Conservation (phyloP, 1,139 yeast species). For the Yarrowia galli region DNA sequence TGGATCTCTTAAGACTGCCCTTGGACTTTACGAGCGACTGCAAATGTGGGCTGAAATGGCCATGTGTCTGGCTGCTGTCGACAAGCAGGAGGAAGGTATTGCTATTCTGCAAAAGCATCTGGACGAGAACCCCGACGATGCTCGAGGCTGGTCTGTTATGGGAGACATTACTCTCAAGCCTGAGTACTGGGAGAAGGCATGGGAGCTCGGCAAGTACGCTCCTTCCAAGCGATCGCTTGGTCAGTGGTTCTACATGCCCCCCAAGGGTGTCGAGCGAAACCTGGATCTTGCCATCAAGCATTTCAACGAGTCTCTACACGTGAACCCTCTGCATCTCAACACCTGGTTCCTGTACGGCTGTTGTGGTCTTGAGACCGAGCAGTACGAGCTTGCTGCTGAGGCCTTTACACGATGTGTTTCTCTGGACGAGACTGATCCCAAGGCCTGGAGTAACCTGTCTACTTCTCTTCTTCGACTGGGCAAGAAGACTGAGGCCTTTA, state of each 20-base stretch:
- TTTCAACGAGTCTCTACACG: constrained; percentile 74
- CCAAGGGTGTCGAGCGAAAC: constrained; percentile 59
- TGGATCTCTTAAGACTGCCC: constrained; percentile 86
- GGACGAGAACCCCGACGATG: constrained; percentile 69
- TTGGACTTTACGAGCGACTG: constrained; percentile 85
- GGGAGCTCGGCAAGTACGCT: constrained; percentile 84
- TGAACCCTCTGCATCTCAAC: constrained; percentile 77
- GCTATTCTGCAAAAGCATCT: constrained; percentile 64
- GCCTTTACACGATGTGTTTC: constrained; percentile 93
- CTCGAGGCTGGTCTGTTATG: constrained; percentile 80
- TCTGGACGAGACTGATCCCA: constrained; percentile 79
- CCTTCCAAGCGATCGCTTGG: constrained; percentile 88
- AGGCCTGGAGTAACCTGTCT: constrained; percentile 95
- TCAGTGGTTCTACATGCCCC: constrained; percentile 72
- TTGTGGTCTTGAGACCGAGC: constrained; percentile 76
- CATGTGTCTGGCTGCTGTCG: constrained; percentile 86
- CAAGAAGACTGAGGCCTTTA: constrained; percentile 77
- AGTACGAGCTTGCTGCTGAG: constrained; percentile 83
- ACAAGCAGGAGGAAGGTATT: constrained; percentile 73
- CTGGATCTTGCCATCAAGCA: constrained; percentile 66
- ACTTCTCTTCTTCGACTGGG: constrained; percentile 73
- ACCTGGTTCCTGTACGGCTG: constrained; percentile 96
- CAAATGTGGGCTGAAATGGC: constrained; percentile 85
- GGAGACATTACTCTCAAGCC: constrained; percentile 90
- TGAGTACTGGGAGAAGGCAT: constrained; percentile 77